These are phyloP conservation scores for Citrus inodora DNA, from an alignment of 345 rosid genomes.

Conservation along the genomic window DNA sequence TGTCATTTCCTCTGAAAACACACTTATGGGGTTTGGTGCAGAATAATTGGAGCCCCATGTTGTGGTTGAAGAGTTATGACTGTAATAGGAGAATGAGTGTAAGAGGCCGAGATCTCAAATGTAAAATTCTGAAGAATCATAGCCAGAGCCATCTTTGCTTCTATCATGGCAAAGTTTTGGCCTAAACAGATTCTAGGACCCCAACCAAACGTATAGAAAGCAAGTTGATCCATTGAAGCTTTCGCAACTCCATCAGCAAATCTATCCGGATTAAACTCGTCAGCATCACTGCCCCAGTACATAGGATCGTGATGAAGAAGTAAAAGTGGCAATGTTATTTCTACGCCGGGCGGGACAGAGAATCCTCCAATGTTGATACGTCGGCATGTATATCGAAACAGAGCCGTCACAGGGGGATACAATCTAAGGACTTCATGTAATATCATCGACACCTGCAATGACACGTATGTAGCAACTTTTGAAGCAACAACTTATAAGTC, in stretches of 20 bases:
- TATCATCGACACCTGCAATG: slow-evolving; percentile 13
- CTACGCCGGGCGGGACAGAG: slow-evolving; percentile 18
- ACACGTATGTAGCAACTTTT: background rate
- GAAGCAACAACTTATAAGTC: background rate
- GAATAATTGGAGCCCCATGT: slow-evolving; percentile 45
- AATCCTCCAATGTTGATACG: slow-evolving; percentile 16
- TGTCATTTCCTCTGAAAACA: no score
- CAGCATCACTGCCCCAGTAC: slow-evolving; percentile 33
- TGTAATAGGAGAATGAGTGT: slow-evolving; percentile 47
- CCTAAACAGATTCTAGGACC: slow-evolving; percentile 44
- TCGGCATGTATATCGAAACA: background rate
- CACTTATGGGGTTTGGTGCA: slow-evolving; percentile 1
- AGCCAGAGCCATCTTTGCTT: slow-evolving; percentile 54
- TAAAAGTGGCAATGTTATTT: slow-evolving; percentile 12
- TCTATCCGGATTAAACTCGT: slow-evolving; percentile 29
- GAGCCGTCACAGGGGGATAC: slow-evolving; percentile 12
- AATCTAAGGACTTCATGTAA: slow-evolving; percentile 19
- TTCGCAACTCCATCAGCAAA: slow-evolving; percentile 24
- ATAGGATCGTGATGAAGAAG: slow-evolving; percentile 16
- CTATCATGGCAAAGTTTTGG: slow-evolving; percentile 44
- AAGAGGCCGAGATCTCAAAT: slow-evolving; percentile 47
- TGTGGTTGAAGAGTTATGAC: slow-evolving; percentile 50
- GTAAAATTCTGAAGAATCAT: slow-evolving; percentile 44
- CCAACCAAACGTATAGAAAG: slow-evolving; percentile 23
- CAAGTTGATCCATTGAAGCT: slow-evolving; percentile 27